Base-by-base conservation (phyloP, 345 rosid genomes). In the Psidium guajava region DNA sequence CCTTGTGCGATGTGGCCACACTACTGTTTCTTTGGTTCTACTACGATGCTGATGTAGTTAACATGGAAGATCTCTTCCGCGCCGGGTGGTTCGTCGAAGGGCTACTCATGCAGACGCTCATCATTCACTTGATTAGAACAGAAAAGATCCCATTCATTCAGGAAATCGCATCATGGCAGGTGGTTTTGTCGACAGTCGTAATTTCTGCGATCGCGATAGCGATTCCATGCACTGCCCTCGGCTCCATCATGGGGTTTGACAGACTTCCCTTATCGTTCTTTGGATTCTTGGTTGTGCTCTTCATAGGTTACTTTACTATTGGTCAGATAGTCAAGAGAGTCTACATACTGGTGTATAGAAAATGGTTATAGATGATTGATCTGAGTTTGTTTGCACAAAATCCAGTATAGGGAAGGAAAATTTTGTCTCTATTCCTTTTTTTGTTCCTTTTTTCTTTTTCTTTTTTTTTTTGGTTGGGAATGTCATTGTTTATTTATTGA, bases 21-120 rank as follows among this genome's bases (percentile, higher is more conserved):
- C 88, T 94, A 14, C 2, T 89, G 84, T 93, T 94, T 85, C 83
- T 93, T 13, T 83, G 87, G 87, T 90, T 85, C 82, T 93, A 90
- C 69, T 91, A 91, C 74, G 11, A 77, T 20, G 82, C 77, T 28
- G 73, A 82, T 36, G 4, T 8, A 24, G 7, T 36, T 0, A 8
- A 47, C 22, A 56, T 42, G 14, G 56, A 42, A 6, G n/a, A 6
- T 1, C 91, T 91, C 87, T 90, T 93, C 87, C 93, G 89, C 14
- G 89, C 95, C 36, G 95, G 92, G 20, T 91, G 92, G 92, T 94
- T 93, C 32, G 85, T 91, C 1, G 95, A 93, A 90, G 95, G 95
- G 81, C 91, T 94, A 74, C 92, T 91, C 16, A 92, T 93, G 95
- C 95, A 93, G 89, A 91, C 93, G 13, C 82, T 94, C 82, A 91